phyloP scores from a whole-genome alignment of 202 grass and related monocot species.

The Eragrostis tef region DNA sequence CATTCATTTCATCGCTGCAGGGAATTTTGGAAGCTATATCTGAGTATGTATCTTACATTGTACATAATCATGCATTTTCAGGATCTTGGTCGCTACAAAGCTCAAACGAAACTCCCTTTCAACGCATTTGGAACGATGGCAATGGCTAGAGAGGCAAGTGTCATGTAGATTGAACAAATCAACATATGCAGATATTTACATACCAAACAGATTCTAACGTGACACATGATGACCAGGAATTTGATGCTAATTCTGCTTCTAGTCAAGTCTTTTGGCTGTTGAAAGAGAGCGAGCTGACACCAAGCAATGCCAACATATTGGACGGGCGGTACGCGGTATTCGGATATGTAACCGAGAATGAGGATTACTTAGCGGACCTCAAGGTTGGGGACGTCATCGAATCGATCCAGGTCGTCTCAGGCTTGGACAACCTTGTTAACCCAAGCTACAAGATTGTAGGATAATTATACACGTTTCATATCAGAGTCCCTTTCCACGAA shows the following conservation, averaged over 20 bases:
- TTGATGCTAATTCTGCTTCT: conserved; percentile 96
- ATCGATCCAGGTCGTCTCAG: conserved; percentile 87
- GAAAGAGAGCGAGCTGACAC: conserved; percentile 98
- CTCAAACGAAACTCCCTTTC: conserved; percentile 95
- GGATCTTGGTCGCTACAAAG: conserved; percentile 96
- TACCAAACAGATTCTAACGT: conserved; percentile 42
- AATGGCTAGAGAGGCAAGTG: conserved; percentile 94
- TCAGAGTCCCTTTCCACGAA: conserved; percentile 16
- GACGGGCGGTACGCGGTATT: conserved; percentile 87
- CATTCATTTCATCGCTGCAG: not conserved
- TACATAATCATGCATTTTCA: conserved; percentile 41
- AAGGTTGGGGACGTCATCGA: conserved; percentile 97
- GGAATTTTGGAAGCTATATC: conserved; percentile 14
- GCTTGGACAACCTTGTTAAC: conserved; percentile 87
- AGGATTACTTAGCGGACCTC: conserved; percentile 85
- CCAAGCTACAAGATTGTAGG: conserved; percentile 93
- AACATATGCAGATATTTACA: conserved; percentile 9
- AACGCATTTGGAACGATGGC: conserved; percentile 99
- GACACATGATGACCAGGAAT: conserved; percentile 68
- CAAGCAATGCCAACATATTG: conserved; percentile 98
- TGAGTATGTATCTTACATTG: conserved; percentile 13
- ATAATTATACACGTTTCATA: conserved; percentile 44
- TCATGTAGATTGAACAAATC: conserved; percentile 27
- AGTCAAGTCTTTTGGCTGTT: conserved; percentile 98
- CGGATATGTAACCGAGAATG: conserved; percentile 88